Evolutionary conservation across 116 monocot species (phyloP).

Genomic region (Dioscorea cayenensis): DNA sequence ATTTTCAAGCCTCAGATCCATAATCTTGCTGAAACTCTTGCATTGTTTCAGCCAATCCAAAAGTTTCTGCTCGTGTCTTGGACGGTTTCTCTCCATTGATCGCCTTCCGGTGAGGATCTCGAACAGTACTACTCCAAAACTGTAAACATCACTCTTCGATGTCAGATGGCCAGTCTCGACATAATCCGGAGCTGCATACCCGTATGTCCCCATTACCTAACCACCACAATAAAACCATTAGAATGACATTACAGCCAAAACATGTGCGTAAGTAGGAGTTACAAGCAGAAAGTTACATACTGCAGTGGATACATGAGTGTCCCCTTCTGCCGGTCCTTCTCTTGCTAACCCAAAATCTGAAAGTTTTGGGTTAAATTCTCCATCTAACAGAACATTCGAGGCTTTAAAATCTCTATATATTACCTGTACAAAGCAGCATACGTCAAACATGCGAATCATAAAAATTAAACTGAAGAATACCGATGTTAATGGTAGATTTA

Average conservation of each 20-base stretch:
- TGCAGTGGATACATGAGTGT: slow-evolving; percentile 84
- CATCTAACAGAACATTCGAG: slow-evolving; percentile 77
- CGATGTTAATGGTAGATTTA: not conserved
- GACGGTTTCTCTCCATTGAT: slow-evolving; percentile 8
- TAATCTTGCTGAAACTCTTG: slow-evolving; percentile 38
- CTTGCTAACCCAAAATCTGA: slow-evolving; percentile 92
- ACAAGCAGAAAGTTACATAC: slow-evolving; percentile 23
- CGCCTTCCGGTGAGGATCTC: slow-evolving; percentile 12
- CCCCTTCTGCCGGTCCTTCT: slow-evolving; percentile 62
- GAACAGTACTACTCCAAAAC: slow-evolving; percentile 10
- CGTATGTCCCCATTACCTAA: slow-evolving; percentile 16
- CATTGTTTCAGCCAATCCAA: slow-evolving; percentile 11
- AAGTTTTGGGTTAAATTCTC: slow-evolving; percentile 69
- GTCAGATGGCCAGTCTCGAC: slow-evolving; percentile 11
- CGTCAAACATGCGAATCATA: not conserved
- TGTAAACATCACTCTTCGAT: slow-evolving; percentile 5
- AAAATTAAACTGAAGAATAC: not conserved
- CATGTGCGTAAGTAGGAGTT: too few relatives aligned
- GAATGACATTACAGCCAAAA: too few relatives aligned
- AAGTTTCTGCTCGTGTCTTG: slow-evolving; percentile 8
- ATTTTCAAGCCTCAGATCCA: slow-evolving; percentile 39
- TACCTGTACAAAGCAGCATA: slow-evolving; percentile 29
- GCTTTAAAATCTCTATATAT: slow-evolving; percentile 89
- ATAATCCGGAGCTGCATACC: slow-evolving; percentile 13
- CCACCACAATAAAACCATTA: not conserved